A percentile compares a stretch with the other conserved stretches of the same genome.
Evolutionary conservation across 306 rosid species (phyloP).

Genomic region (Boehmeria nivea): DNA sequence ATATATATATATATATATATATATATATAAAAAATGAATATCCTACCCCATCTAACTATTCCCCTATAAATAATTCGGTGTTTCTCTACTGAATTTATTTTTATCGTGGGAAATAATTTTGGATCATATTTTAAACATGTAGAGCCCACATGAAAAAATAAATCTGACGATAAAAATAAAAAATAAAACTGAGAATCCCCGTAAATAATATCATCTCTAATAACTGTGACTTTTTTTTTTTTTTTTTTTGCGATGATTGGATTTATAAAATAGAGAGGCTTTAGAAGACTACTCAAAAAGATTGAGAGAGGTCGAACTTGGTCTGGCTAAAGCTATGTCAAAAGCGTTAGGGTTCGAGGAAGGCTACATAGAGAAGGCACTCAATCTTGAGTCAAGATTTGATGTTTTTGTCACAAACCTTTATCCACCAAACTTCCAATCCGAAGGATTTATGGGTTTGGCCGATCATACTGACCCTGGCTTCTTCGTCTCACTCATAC

Average conservation of each 20-base stretch:
- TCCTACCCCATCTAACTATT: too few species aligned
- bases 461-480: conserved; percentile 52
- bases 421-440: conserved; percentile 37
- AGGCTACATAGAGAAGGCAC: conserved; percentile 41
- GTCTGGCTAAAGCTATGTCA: conserved; percentile 42
- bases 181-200: too few species aligned
- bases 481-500: conserved; percentile 38
- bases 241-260: too few species aligned
- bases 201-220: too few species aligned
- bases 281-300: conserved; percentile 30
- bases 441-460: conserved; percentile 32
- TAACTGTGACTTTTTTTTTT: too few species aligned
- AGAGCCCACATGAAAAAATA: too few species aligned
- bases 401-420: conserved; percentile 46
- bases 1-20: neutral
- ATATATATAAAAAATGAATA: too few species aligned
- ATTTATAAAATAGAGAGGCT: conserved; percentile 35
- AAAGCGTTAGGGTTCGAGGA: conserved; percentile 44
- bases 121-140: too few species aligned
- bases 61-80: too few species aligned
- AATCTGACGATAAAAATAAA: too few species aligned
- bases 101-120: too few species aligned
- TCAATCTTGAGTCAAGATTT: conserved; percentile 38
- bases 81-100: too few species aligned
- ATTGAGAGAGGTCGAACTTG: conserved; percentile 24